Evolutionary conservation across 1,284 basidiomycete genomes (phyloP).

Genomic region (Pascua guehoae): DNA sequence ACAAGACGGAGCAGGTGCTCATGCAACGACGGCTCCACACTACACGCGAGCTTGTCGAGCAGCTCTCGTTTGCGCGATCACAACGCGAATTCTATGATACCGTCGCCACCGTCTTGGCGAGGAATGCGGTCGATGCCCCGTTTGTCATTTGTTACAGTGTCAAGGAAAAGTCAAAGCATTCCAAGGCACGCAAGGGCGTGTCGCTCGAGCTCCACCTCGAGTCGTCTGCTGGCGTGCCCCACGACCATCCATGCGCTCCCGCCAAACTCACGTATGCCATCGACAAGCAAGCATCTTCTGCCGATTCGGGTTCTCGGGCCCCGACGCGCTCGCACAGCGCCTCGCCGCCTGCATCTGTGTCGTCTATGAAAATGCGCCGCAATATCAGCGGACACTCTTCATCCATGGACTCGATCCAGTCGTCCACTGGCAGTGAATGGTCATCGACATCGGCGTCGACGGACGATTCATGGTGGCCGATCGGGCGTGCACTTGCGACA

Average conservation of each 20-base stretch:
- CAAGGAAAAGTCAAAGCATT: neutral
- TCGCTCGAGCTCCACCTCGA: conserved; percentile 14
- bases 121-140: conserved; percentile 23
- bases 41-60: conserved; percentile 16
- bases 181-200: neutral
- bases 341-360: too few relatives aligned
- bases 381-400: too few relatives aligned
- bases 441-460: too few relatives aligned
- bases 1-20: conserved; percentile 18
- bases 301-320: too few relatives aligned
- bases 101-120: conserved; percentile 14
- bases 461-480: conserved; percentile 19
- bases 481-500: conserved; percentile 24
- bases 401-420: too few relatives aligned
- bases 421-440: too few relatives aligned
- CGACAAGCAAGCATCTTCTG: too few relatives aligned
- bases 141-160: conserved; percentile 27
- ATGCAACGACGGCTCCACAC: conserved; percentile 18
- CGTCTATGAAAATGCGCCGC: too few relatives aligned
- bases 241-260: conserved; percentile 15
- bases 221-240: conserved; percentile 20
- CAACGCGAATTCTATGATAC: conserved; percentile 11
- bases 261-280: neutral
- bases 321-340: too few relatives aligned
- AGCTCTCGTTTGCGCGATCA: conserved; percentile 13